Evolutionary conservation across 202 grass and related monocot genomes (phyloP), one percentile per base, ranked within the genome.

Genomic region (Musa balbisiana): DNA sequence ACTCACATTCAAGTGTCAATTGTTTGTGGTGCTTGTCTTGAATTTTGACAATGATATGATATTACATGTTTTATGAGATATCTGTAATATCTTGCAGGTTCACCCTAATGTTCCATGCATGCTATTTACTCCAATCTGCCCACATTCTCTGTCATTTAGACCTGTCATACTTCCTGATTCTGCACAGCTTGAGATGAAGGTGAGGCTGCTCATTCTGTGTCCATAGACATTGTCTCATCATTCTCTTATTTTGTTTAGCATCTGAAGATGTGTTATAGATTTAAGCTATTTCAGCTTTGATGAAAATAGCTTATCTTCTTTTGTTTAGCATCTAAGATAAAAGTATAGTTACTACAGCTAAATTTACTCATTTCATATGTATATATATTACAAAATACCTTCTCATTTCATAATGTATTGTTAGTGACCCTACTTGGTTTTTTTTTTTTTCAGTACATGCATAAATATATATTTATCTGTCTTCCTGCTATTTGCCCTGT

Each of bases 101-200:
- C 96, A 99, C 76, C 91, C 89, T 75, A 99, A 99, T 79, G 91
- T 99, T 29, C 96, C 96, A 66, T 96, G 96, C 81, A 99, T 99
- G 91, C 66, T 99, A 52, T 99, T 99, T 71, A 99, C 96, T 63
- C 96, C 96, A 85, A 99, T 99, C 64, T 99, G 96, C 53, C 91
- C 91, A 0, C 96, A 99, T 67, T 99, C 89, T n/a, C 80, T 99
- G 69, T 99, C 96, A 79, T 99, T 96, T 80, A 90, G 96, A 82
- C 89, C 96, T 55, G 96, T 99, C 69, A 99, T 99, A 83, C 83
- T 96, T 87, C 91, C 96, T 50, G 96, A 99, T 76, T 99, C 91
- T 6, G 85, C 91, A 20, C 69, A 62, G 53, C 96, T 99, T 73
- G 96, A 92, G 83, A 69, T 99, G n/a, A 95, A 99, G 96, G 96